Evolutionary conservation across 2,329 filamentous ascomycete genomes (phyloP), one percentile per base, ranked within the genome.

Genomic region (Myriosclerotinia scirpicola): DNA sequence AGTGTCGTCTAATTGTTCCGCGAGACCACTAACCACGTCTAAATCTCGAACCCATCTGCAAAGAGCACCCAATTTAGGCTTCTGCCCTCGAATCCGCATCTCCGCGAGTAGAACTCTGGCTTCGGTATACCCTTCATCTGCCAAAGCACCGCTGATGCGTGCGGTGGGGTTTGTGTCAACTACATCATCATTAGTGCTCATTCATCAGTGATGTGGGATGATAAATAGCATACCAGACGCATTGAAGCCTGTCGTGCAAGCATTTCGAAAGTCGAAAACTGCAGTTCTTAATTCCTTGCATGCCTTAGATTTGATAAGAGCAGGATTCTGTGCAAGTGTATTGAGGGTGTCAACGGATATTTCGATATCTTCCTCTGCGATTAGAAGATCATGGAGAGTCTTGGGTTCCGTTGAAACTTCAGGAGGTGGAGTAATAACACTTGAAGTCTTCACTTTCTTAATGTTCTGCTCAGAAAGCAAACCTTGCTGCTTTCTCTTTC

Each of bases 21-120:
- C 86, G 9, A 90, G 77, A 1, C 87, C 87, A 70, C 85, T 89
- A 60, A 90, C 85, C 34, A 90, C 85, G 72, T 91, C 88, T 36
- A 91, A 79, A 73, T 90, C 88, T 67, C 89, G 83, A 5, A 91
- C 88, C 89, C 89, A 91, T 66, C 89, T 85, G 75, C 88, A 90
- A 9, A 91, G 77, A 1, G 88, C 87, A 26, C 89, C 89, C 0
- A 91, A 78, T 71, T 89, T 89, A 0, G 88, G 88, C 22, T 84
- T 82, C 69, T 90, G 83, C 3, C 81, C 79, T n/a, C 88, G 80
- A 22, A 91, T 86, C 40, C 84, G 82, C 88, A 91, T 91, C 78
- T 91, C 88, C 0, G 88, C 84, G 1, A 91, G 81, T 17, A 90
- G 75, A 20, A 91, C 82, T 62, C 82, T 82, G 6, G 88, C 87